phyloP scores from a whole-genome alignment of 306 rosid species.

The Cucurbita argyrosperma region DNA sequence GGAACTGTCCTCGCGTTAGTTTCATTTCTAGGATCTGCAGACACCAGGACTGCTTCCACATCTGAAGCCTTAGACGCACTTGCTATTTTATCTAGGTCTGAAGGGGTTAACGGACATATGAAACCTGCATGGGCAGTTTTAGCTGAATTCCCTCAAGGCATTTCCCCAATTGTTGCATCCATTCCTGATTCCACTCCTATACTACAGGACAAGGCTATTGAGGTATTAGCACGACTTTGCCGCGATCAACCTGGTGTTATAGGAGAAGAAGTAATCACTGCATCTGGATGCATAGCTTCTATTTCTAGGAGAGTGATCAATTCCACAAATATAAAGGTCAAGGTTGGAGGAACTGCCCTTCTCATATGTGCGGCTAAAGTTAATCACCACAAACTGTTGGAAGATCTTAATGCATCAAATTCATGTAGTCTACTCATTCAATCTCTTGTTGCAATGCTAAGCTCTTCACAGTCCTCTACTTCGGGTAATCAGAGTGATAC shows the following conservation, averaged over 20 bases:
- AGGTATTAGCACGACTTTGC: slow-evolving; percentile 74
- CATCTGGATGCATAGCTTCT: slow-evolving; percentile 66
- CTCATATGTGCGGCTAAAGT: slow-evolving; percentile 75
- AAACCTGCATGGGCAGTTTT: slow-evolving; percentile 91
- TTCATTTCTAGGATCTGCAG: slow-evolving; percentile 66
- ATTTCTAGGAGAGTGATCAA: slow-evolving; percentile 62
- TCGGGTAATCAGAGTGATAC: slow-evolving; percentile 24
- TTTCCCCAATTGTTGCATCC: slow-evolving; percentile 67
- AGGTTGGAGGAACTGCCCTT: slow-evolving; percentile 81
- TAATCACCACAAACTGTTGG: slow-evolving; percentile 61
- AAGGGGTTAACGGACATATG: slow-evolving; percentile 28
- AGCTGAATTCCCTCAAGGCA: slow-evolving; percentile 66
- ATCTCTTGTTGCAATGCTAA: slow-evolving; percentile 66
- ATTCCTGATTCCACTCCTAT: slow-evolving; percentile 53
- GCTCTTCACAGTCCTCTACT: slow-evolving; percentile 29
- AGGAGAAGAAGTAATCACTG: slow-evolving; percentile 52
- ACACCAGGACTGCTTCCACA: slow-evolving; percentile 45
- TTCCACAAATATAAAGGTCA: slow-evolving; percentile 55
- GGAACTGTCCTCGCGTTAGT: slow-evolving; percentile 89
- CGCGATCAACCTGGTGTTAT: slow-evolving; percentile 60
- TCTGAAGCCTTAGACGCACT: slow-evolving; percentile 88
- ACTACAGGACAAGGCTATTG: slow-evolving; percentile 82
- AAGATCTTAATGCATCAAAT: slow-evolving; percentile 51
- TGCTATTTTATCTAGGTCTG: slow-evolving; percentile 75
- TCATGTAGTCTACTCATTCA: slow-evolving; percentile 48